These are phyloP conservation scores for Coffea canephora DNA, from an alignment of 257 asterid species.

Conservation along the genomic window DNA sequence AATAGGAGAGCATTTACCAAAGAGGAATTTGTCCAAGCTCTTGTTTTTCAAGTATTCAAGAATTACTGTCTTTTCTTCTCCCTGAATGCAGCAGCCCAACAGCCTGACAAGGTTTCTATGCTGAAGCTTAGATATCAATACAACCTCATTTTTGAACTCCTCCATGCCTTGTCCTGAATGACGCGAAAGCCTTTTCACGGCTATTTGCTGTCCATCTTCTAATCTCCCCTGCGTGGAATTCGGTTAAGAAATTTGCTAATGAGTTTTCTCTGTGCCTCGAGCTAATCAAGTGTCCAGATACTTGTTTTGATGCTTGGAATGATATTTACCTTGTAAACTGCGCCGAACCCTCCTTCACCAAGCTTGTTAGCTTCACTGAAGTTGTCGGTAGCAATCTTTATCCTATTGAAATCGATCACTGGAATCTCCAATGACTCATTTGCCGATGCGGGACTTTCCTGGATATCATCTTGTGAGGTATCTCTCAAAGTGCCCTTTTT, in stretches of 20 bases:
- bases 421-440: conserved; percentile 21
- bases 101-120: conserved; percentile 32
- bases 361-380: conserved; percentile 25
- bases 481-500: background rate
- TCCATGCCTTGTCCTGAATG: conserved; percentile 31
- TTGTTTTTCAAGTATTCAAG: conserved; percentile 28
- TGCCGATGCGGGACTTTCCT: conserved; percentile 2
- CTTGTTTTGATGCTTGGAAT: background rate
- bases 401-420: conserved; percentile 18
- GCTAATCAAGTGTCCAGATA: background rate
- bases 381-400: conserved; percentile 24
- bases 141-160: conserved; percentile 32
- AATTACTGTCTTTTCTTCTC: conserved; percentile 26
- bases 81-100: conserved; percentile 28
- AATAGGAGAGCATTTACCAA: conserved; percentile 16
- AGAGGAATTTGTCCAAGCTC: conserved; percentile 31
- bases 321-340: conserved; percentile 27
- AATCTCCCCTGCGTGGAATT: conserved; percentile 18
- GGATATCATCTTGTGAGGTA: conserved; percentile 10
- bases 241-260: background rate
- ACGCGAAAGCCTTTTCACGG: conserved; percentile 32
- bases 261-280: background rate
- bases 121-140: conserved; percentile 30
- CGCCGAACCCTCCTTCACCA: conserved; percentile 36
- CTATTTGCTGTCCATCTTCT: conserved; percentile 25